Evolutionary conservation across 352 stramenopile species (phyloP), one percentile per base, ranked within the genome.

Genomic region (Pythium chondricola): DNA sequence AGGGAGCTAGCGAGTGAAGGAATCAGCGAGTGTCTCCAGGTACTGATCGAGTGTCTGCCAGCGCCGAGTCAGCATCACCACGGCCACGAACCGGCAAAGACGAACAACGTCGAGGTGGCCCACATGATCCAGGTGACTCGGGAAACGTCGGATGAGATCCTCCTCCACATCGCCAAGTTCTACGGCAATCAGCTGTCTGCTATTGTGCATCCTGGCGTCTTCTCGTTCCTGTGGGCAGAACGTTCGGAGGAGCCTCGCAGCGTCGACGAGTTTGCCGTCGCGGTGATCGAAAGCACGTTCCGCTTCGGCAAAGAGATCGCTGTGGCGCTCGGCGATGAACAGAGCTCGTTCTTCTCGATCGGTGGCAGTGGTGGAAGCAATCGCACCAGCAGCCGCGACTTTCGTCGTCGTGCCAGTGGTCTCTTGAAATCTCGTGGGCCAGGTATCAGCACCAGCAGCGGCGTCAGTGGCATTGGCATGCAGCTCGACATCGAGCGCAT

Each of bases 401-500:
- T 88, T 33, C 72, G 79, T 7, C 71, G 77, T 22, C 75, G 71
- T 22, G 67, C 74, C 9, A 80, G 71, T 47, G 66, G 58, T 1
- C 37, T 88, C 14, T 63, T 66, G 21, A 60, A 60, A n/a, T 87
- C 77, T 27, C 69, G 78, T 30, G 74, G 71, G 10, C 70, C 59
- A 5, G 47, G 47, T n/a, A 18, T 27, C 5, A 14, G 26, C 1
- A 43, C 25, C 2, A 38, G 52, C 2, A 38, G 36, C 24, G 21
- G 7, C 7, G 13, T 20, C 2, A 48, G 43, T 11, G 52, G 43
- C n/a, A 69, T 65, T 1, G 75, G 67, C 6, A 90, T 90, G 74
- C 73, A 84, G 22, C 54, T 88, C 24, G 72, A 93, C 42, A 73
- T 93, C 33, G 77, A 85, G 55, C 74, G 79, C n/a, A 83, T 93